These are phyloP conservation scores for Apostasia ramifera DNA, from an alignment of 106 monocot genomes.

Conservation along the genomic window DNA sequence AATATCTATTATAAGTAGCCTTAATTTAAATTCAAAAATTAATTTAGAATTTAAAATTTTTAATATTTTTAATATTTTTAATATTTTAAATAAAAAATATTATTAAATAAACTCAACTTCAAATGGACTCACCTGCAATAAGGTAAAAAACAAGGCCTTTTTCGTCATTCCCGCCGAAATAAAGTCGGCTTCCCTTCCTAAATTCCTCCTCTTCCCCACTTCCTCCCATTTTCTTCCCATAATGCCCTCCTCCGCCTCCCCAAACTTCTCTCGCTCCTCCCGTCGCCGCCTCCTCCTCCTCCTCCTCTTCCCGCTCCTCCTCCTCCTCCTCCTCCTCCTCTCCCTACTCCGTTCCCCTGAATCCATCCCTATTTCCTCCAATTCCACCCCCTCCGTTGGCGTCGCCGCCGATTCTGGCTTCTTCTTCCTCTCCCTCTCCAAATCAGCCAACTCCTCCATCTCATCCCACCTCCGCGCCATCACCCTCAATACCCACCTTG, in stretches of 20 bases:
- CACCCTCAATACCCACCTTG: slow-evolving; percentile 67
- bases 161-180: not conserved
- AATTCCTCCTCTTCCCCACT: not conserved
- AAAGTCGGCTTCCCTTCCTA: slow-evolving; percentile 11
- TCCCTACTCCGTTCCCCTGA: slow-evolving; percentile 5
- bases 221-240: not conserved
- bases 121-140: too few species aligned
- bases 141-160: too few species aligned
- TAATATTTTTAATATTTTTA: too few species aligned
- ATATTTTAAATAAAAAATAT: too few species aligned
- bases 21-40: too few species aligned
- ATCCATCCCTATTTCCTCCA: slow-evolving; percentile 1
- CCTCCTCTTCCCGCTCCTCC: slow-evolving; percentile 4
- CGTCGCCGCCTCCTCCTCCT: not conserved
- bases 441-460: slow-evolving; percentile 52
- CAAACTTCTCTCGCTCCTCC: not conserved
- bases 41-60: too few species aligned
- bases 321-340: slow-evolving; percentile 20
- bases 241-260: slow-evolving; percentile 14
- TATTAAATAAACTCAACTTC: too few species aligned
- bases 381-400: not conserved
- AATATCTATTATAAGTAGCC: too few species aligned
- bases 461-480: slow-evolving; percentile 57
- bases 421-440: slow-evolving; percentile 40
- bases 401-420: not conserved